Evolutionary conservation across 306 rosid genomes (phyloP), one percentile per base, ranked within the genome.

Genomic region (Arachis hypogaea): DNA sequence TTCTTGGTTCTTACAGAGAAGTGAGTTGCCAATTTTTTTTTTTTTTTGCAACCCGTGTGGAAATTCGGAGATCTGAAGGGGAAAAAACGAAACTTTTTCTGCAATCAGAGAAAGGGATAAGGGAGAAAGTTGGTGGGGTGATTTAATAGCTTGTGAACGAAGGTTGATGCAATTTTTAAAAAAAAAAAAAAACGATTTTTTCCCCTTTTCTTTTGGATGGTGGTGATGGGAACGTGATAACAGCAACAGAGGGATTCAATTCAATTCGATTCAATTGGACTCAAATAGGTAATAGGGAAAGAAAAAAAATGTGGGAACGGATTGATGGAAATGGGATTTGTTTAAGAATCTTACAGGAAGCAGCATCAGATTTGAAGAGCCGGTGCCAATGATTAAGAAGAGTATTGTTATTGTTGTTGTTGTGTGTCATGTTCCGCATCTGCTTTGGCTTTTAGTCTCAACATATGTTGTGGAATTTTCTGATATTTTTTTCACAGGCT

Each of bases 111-210:
- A 71, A 80, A 49, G 58, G 74, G 69, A 50, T 51, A 59, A 64
- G 74, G 72, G 80, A 71, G 76, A 85, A 81, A 81, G 85, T 84
- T 77, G 82, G 82, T 78, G 81, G 70, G 59, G 61, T 65, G 72
- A 70, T 43, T 78, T 54, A 65, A 66, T 84, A 82, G 80, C 78
- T 84, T 84, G 81, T 30, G 70, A 78, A 70, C 46, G 62, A 81
- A 81, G 85, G 68, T 57, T 9, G 46, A 22, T 57, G 22, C 22
- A 22, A 22, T 22, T 22, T 22, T 22, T 22, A 22, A 22, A 22
- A 22, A 22, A 45, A 46, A 8, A 7, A 14, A 52, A 52, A 52
- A 52, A 52, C 58, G 58, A 12, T 52, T 52, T 45, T 22, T 8
- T 41, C 11, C 10, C 42, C 30, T 58, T 41, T 29, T n/a, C 16